Percentiles rank a stretch among this genome's conserved stretches.
Evolutionary conservation across 306 rosid species (phyloP).

Genomic region (Acacia acuminata): DNA sequence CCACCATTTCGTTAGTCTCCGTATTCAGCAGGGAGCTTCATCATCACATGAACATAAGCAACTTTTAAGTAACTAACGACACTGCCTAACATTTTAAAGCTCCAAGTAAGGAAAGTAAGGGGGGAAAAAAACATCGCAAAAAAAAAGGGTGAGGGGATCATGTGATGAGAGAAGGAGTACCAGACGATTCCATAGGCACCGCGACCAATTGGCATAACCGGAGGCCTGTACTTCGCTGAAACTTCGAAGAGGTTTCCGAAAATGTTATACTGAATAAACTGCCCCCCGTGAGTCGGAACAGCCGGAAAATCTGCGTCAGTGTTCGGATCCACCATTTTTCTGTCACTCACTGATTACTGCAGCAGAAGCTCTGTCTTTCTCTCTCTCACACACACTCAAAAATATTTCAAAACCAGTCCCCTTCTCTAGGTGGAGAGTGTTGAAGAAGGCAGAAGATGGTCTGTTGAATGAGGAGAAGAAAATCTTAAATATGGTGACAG

Average conservation of each 20-base stretch:
- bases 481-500: slow-evolving; percentile 10
- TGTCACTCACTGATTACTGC: not conserved
- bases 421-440: slow-evolving; percentile 29
- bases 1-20: slow-evolving; percentile 92
- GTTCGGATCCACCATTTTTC: slow-evolving; percentile 61
- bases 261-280: slow-evolving; percentile 75
- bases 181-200: slow-evolving; percentile 98
- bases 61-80: slow-evolving; percentile 24
- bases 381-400: slow-evolving; percentile 7
- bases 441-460: slow-evolving; percentile 1
- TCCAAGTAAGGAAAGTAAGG: not conserved
- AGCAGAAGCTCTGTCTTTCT: not conserved
- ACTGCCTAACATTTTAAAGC: not conserved
- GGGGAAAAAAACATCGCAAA: not conserved
- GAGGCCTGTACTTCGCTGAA: slow-evolving; percentile 84
- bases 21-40: slow-evolving; percentile 85
- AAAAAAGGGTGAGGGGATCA: not conserved
- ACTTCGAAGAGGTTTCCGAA: slow-evolving; percentile 91
- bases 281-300: slow-evolving; percentile 75
- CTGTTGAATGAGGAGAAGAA: slow-evolving; percentile 29
- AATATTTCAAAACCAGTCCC: slow-evolving; percentile 19
- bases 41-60: slow-evolving; percentile 15
- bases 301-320: slow-evolving; percentile 66
- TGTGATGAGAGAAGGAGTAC: slow-evolving; percentile 38
- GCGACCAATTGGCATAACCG: slow-evolving; percentile 94